Evolutionary conservation across 2,329 filamentous ascomycete genomes (phyloP).

Genomic region (Trichoderma lentiforme): DNA sequence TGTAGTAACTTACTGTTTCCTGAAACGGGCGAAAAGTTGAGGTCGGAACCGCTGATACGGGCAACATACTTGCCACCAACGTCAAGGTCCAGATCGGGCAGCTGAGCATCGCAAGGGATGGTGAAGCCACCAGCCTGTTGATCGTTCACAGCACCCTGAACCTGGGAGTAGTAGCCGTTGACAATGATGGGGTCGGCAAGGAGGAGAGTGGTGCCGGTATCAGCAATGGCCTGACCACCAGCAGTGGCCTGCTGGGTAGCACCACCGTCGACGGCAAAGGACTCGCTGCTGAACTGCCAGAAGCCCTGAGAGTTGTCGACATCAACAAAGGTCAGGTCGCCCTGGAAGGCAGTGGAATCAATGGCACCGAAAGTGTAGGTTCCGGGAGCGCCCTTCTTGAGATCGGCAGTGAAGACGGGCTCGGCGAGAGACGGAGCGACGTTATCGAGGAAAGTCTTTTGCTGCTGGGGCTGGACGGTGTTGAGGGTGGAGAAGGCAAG

Average conservation of each 20-base stretch:
- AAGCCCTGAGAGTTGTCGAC: slow-evolving; percentile 62
- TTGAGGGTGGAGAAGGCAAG: slow-evolving; percentile 65
- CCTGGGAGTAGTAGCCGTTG: slow-evolving; percentile 45
- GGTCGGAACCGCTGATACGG: slow-evolving; percentile 49
- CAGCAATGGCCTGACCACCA: slow-evolving; percentile 48
- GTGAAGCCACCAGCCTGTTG: slow-evolving; percentile 42
- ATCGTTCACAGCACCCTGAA: slow-evolving; percentile 43
- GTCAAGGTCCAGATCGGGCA: slow-evolving; percentile 52
- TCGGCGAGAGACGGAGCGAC: slow-evolving; percentile 56
- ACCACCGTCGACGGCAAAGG: slow-evolving; percentile 52
- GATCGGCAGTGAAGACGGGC: slow-evolving; percentile 67
- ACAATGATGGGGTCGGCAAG: slow-evolving; percentile 54
- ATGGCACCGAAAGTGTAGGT: slow-evolving; percentile 69
- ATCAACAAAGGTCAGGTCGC: slow-evolving; percentile 57
- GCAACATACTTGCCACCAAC: slow-evolving; percentile 60
- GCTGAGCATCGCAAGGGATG: slow-evolving; percentile 43
- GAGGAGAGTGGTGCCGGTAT: slow-evolving; percentile 62
- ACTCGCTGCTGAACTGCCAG: slow-evolving; percentile 54
- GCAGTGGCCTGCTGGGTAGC: slow-evolving; percentile 33
- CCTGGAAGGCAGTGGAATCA: slow-evolving; percentile 59
- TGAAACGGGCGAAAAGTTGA: slow-evolving; percentile 51
- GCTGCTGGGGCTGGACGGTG: slow-evolving; percentile 57
- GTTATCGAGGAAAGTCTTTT: slow-evolving; percentile 75
- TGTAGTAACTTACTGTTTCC: slow-evolving; percentile 45
- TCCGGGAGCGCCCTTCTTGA: slow-evolving; percentile 56